Conservation (phyloP, 2,329 filamentous ascomycete species). For the Monilinia fructigena region DNA sequence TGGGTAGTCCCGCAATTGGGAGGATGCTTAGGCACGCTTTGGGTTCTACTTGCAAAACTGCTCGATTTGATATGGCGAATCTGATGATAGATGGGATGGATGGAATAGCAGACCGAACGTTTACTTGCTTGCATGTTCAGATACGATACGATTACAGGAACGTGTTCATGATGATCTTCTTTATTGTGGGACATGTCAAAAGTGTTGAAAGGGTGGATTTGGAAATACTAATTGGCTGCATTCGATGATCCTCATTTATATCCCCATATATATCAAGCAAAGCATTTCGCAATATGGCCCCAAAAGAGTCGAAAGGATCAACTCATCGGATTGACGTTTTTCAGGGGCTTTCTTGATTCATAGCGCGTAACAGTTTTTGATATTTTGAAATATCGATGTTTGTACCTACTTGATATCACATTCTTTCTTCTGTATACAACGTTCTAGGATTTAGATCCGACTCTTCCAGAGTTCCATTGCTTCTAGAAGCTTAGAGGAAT, state of each 20-base stretch:
- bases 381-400: background rate
- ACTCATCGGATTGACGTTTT: conserved; percentile 1
- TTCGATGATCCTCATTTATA: conserved; percentile 17
- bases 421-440: background rate
- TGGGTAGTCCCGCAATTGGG: conserved; percentile 11
- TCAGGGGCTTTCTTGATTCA: background rate
- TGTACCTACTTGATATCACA: background rate
- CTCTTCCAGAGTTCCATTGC: conserved; percentile 6
- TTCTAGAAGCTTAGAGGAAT: conserved; percentile 21
- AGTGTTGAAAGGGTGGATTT: conserved; percentile 3
- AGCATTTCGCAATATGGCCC: background rate
- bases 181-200: conserved; percentile 12
- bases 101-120: background rate
- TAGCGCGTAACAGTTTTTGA: background rate
- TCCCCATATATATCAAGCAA: conserved; percentile 12
- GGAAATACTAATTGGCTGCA: conserved; percentile 5
- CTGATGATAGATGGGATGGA: background rate
- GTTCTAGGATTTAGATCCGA: background rate
- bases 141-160: conserved; percentile 5
- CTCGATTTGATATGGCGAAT: conserved; percentile 2
- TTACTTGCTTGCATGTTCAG: conserved; percentile 5
- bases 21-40: background rate
- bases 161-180: conserved; percentile 1
- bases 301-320: background rate
- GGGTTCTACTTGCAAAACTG: background rate